These are phyloP conservation scores for Pythium aquatile DNA, from an alignment of 352 stramenopile genomes.

Conservation along the genomic window DNA sequence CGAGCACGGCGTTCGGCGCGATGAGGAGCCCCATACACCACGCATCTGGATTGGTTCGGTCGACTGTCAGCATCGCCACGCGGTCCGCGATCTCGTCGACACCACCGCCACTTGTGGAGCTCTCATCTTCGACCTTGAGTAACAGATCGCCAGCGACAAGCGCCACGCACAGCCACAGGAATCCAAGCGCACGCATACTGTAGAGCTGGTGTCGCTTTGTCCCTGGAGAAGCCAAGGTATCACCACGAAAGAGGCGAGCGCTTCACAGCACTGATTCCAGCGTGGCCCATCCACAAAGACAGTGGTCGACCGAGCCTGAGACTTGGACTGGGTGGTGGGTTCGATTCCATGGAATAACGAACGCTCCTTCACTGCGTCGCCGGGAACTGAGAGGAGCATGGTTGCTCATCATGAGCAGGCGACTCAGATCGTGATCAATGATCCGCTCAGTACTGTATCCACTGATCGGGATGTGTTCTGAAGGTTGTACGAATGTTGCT, in stretches of 20 bases:
- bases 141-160: not conserved
- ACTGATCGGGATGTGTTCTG: too few relatives aligned
- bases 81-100: conserved; percentile 8
- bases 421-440: conserved; percentile 3
- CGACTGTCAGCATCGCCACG: conserved; percentile 29
- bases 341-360: not conserved
- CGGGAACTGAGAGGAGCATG: not conserved
- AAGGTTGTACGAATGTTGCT: too few relatives aligned
- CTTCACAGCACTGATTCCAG: not conserved
- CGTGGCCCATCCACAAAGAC: not conserved
- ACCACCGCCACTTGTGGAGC: not conserved
- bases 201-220: not conserved
- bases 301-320: not conserved
- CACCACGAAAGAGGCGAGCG: not conserved
- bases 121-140: not conserved
- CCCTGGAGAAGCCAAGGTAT: not conserved
- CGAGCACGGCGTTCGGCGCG: conserved; percentile 30
- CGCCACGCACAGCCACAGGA: not conserved
- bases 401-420: not conserved
- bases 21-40: conserved; percentile 42
- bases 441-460: not conserved
- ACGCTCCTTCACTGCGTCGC: too few relatives aligned
- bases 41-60: not conserved
- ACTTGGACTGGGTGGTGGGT: not conserved
- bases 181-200: not conserved